These are phyloP conservation scores for Flaveria brownii DNA, from an alignment of 129 eudicot species.

Conservation along the genomic window DNA sequence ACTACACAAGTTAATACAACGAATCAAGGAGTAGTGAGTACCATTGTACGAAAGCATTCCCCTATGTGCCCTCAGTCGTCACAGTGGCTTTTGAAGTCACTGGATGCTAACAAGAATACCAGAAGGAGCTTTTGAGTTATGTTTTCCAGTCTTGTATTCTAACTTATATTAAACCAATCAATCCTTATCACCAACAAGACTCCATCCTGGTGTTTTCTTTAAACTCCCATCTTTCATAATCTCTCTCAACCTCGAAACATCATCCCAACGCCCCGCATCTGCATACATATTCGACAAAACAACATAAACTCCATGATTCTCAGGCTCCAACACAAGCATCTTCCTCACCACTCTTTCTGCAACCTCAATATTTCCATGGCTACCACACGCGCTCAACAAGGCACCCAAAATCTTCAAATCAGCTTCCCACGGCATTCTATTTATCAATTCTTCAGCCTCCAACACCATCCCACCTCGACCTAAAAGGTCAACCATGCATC, in stretches of 20 bases:
- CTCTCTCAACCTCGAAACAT: constrained; percentile 65
- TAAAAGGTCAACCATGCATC: constrained; percentile 77
- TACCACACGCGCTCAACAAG: constrained; percentile 70
- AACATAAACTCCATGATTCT: constrained; percentile 69
- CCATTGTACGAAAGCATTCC: neutral
- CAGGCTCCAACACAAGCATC: constrained; percentile 63
- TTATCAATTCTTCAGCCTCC: constrained; percentile 75
- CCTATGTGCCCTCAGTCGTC: neutral
- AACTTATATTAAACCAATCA: neutral
- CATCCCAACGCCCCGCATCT: constrained; percentile 76
- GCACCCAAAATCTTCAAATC: constrained; percentile 84
- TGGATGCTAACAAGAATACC: neutral
- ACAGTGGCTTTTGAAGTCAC: neutral
- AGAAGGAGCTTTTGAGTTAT: neutral
- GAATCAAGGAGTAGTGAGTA: neutral
- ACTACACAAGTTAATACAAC: too few relatives aligned
- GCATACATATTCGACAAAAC: constrained; percentile 90
- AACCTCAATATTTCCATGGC: constrained; percentile 57
- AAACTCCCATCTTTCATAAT: constrained; percentile 59
- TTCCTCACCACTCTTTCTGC: constrained; percentile 65
- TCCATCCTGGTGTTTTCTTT: constrained; percentile 74
- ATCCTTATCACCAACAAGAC: constrained; percentile 44
- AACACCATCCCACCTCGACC: constrained; percentile 66
- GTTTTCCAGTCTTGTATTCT: neutral
- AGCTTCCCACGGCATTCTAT: constrained; percentile 60